A percentile compares a stretch with the other conserved stretches of the same genome.
Conservation (phyloP, 257 asterid genomes). For the Leptodermis oblonga region DNA sequence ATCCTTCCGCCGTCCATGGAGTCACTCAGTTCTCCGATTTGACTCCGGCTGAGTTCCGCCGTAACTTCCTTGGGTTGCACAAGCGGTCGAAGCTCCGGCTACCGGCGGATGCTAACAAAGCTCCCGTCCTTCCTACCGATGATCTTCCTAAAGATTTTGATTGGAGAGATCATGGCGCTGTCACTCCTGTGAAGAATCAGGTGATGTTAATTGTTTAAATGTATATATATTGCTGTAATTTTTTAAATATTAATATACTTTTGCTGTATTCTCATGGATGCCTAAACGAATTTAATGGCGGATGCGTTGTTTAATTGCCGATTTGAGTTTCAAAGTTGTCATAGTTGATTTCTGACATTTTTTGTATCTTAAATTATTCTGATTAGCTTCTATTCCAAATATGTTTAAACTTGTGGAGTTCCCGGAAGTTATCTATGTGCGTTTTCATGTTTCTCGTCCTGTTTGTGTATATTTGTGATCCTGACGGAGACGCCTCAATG, state of each 20-base stretch:
- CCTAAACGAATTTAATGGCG: neutral
- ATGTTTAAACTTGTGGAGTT: neutral
- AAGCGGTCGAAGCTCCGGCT: slow-evolving; percentile 37
- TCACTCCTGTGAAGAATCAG: slow-evolving; percentile 79
- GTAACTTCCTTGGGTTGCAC: slow-evolving; percentile 57
- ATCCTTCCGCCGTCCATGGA: slow-evolving; percentile 84
- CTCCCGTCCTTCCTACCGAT: slow-evolving; percentile 74
- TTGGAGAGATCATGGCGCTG: slow-evolving; percentile 89
- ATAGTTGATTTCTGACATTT: neutral
- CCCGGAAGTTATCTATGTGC: neutral
- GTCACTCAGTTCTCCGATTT: slow-evolving; percentile 87
- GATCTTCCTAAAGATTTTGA: slow-evolving; percentile 71
- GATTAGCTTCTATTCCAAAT: neutral
- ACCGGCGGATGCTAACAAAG: slow-evolving; percentile 67
- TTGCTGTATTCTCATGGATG: neutral
- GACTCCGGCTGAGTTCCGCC: slow-evolving; percentile 65
- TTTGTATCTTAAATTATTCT: neutral
- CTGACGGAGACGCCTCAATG: neutral
- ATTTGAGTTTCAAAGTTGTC: neutral
- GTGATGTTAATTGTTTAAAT: slow-evolving; percentile 25
- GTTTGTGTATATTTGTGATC: neutral
- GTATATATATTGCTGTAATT: neutral
- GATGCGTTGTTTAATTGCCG: neutral
- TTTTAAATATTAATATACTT: no score
- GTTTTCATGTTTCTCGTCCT: neutral